phyloP scores from a whole-genome alignment of 1,139 yeast species.

The Zygoascus hellenicus region DNA sequence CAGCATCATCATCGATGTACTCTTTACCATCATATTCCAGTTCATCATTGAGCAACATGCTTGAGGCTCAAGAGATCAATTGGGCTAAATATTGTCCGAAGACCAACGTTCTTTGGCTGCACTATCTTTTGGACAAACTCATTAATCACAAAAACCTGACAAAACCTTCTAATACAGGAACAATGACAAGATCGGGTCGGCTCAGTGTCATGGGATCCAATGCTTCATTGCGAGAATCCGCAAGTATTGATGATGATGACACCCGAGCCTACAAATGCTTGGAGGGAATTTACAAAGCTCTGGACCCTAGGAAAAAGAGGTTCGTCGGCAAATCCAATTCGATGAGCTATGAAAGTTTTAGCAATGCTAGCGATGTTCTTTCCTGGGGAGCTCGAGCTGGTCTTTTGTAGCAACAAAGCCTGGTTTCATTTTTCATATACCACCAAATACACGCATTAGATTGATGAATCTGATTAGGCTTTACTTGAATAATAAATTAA shows the following conservation, averaged over 20 bases:
- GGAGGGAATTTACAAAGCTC: constrained; percentile 27
- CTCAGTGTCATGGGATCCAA: constrained; percentile 23
- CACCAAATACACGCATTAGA: too few relatives aligned
- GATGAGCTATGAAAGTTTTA: constrained; percentile 23
- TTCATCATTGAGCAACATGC: neutral
- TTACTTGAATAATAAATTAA: too few relatives aligned
- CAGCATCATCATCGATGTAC: constrained; percentile 1
- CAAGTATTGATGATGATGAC: constrained; percentile 23
- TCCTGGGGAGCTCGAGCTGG: constrained; percentile 28
- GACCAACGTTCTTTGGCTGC: constrained; percentile 48
- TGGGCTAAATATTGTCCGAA: constrained; percentile 41
- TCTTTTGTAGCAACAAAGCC: neutral
- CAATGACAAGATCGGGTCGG: constrained; percentile 25
- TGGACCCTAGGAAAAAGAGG: constrained; percentile 35
- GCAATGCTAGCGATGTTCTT: constrained; percentile 27
- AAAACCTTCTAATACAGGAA: constrained; percentile 12
- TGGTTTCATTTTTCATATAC: too few relatives aligned
- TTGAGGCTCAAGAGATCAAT: constrained; percentile 26
- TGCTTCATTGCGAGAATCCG: constrained; percentile 11
- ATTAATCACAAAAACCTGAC: constrained; percentile 36
- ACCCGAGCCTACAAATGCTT: constrained; percentile 26
- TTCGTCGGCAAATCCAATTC: constrained; percentile 20
- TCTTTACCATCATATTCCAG: constrained; percentile 8
- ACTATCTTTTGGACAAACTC: constrained; percentile 41
- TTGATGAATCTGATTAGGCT: too few relatives aligned